Percentiles rank a stretch among this genome's conserved stretches.
phyloP scores from a whole-genome alignment of 345 rosid genomes.

The Heritiera littoralis region DNA sequence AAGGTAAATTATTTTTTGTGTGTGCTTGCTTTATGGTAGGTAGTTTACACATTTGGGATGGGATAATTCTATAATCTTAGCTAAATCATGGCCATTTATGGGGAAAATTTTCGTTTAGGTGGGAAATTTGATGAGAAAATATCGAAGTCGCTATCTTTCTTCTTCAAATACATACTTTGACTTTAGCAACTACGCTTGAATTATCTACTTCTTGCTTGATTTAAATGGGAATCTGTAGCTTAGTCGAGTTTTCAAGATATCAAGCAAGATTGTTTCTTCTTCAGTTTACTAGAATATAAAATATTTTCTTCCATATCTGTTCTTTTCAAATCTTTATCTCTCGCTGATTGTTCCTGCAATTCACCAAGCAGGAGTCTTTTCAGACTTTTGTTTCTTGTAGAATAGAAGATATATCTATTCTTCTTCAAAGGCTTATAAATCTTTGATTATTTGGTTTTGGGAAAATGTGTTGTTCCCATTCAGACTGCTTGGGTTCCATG shows the following conservation, averaged over 20 bases:
- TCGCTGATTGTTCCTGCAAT: not conserved
- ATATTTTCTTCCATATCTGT: no score
- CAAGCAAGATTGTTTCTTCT: not conserved
- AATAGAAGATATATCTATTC: not conserved
- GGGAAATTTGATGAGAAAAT: not conserved
- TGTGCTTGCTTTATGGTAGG: not conserved
- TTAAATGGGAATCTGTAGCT: constrained; percentile 12
- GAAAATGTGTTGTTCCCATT: not conserved
- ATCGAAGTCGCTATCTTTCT: not conserved
- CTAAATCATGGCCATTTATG: not conserved
- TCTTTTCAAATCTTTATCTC: not conserved
- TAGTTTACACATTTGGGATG: not conserved
- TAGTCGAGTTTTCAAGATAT: not conserved
- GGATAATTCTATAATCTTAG: not conserved
- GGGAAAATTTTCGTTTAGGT: not conserved
- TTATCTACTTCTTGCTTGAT: not conserved
- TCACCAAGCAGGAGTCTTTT: not conserved
- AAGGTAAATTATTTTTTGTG: not conserved
- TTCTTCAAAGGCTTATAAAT: not conserved
- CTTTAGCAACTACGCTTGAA: constrained; percentile 6
- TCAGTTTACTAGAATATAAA: no score
- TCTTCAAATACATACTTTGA: not conserved
- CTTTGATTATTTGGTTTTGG: not conserved
- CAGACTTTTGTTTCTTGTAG: not conserved
- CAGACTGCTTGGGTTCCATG: not conserved